Evolutionary conservation across 1,284 basidiomycete species (phyloP), one percentile per base, ranked within the genome.

Genomic region (Bjerkandera adusta): DNA sequence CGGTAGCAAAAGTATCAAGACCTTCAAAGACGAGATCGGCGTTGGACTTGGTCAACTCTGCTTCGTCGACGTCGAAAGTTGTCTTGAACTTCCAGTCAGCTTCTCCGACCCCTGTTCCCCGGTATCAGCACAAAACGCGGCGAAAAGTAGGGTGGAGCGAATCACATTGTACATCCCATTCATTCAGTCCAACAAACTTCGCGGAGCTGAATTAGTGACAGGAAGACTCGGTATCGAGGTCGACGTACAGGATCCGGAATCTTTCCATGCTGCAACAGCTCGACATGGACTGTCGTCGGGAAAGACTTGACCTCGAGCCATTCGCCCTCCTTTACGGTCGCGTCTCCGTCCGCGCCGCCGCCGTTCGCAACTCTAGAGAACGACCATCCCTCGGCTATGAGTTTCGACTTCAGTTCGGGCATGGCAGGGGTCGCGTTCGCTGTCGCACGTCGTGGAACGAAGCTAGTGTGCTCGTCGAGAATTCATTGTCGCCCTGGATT

Each of bases 111-210:
- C 92, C 91, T 93, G 51, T 26, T 48, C n/a, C n/a, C n/a, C n/a
- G n/a, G n/a, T n/a, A n/a, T 39, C 67, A 35, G 37, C 4, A 36
- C 6, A 37, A n/a, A n/a, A n/a, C n/a, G n/a, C n/a, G 52, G 32
- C 16, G 26, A 41, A 18, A 35, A 30, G 30, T 39, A 13, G 26
- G 45, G 27, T 18, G 20, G 16, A 15, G 16, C 11, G n/a, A 26
- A 5, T 5, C 55, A 84, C 92, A 94, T 69, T 95, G 92, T 8
- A 92, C 85, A 56, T 90, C 84, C 83, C 87, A 92, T 64, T 96
- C 92, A 51, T 87, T 77, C 47, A 91, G 68, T 8, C 83, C 85
- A 33, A 88, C 57, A 55, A 87, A 87, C 83, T 89, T 25, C 20
- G 21, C 20, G 40, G 13, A 35, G 22, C 33, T n/a, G 25, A 29